Percentiles rank a stretch among this genome's conserved stretches.
Evolutionary conservation across 2,329 filamentous ascomycete species (phyloP).

Genomic region (Fusarium globosum): DNA sequence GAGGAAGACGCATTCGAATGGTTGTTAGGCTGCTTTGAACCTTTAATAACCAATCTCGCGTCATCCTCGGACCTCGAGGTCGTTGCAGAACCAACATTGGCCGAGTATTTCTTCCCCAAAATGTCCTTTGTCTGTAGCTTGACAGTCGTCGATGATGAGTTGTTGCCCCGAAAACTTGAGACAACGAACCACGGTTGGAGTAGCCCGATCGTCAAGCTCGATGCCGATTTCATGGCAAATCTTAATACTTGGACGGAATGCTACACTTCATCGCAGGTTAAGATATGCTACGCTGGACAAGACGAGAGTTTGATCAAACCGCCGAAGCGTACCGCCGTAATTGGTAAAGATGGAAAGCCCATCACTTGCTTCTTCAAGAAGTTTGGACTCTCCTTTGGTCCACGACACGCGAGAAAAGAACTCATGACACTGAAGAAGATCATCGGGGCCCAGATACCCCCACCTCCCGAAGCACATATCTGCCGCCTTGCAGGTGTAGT

Average conservation of each 20-base stretch:
- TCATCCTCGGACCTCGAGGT: rapidly evolving
- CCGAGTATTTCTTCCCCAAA: neutral
- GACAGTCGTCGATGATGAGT: rapidly evolving
- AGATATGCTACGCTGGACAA: neutral
- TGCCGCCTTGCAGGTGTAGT: neutral
- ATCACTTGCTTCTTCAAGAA: neutral
- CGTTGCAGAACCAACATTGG: neutral
- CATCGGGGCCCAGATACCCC: neutral
- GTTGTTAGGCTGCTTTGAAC: neutral
- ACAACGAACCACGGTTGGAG: neutral
- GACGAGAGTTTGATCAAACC: neutral
- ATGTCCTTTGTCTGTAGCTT: neutral
- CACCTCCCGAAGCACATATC: neutral
- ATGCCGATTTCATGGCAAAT: neutral
- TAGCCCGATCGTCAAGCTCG: neutral
- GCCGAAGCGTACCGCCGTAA: rapidly evolving
- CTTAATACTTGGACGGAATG: neutral
- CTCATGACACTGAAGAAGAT: neutral
- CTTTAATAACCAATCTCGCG: neutral
- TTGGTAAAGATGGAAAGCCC: rapidly evolving
- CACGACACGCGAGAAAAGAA: neutral
- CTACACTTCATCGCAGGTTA: neutral
- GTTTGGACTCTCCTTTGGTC: neutral
- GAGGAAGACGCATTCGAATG: neutral
- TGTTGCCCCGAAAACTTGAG: rapidly evolving